Evolutionary conservation across 1,284 basidiomycete genomes (phyloP).

Genomic region (Cryptococcus depauperatus): DNA sequence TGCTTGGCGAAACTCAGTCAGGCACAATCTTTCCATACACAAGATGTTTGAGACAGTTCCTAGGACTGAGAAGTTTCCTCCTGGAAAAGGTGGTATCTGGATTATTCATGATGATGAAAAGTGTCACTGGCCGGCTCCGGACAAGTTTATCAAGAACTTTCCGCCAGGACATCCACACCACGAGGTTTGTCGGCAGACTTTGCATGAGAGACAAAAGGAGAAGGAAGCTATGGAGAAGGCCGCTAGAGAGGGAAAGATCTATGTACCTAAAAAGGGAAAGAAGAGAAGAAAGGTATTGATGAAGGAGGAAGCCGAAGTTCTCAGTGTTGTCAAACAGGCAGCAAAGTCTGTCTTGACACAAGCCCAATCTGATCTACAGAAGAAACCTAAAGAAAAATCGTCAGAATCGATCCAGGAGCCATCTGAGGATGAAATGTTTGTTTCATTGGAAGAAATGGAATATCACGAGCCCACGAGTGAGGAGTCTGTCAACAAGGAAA

Average conservation of each 20-base stretch:
- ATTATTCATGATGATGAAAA: conserved; percentile 43
- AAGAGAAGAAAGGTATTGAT: conserved; percentile 26
- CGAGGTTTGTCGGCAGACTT: conserved; percentile 34
- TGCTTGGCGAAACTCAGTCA: conserved; percentile 84
- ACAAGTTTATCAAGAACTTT: conserved; percentile 44
- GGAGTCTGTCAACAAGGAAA: conserved; percentile 1
- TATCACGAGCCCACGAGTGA: not conserved
- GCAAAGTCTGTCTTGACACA: too few species aligned
- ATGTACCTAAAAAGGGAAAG: conserved; percentile 41
- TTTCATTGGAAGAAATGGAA: not conserved
- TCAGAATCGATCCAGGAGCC: not conserved
- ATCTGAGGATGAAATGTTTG: not conserved
- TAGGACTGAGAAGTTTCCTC: conserved; percentile 38
- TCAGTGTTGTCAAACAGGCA: too few species aligned
- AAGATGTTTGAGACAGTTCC: conserved; percentile 62
- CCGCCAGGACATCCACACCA: conserved; percentile 36
- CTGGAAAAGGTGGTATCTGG: conserved; percentile 46
- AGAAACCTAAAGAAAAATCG: not conserved
- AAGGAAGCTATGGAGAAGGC: conserved; percentile 36
- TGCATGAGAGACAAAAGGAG: conserved; percentile 37
- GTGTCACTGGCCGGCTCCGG: conserved; percentile 38
- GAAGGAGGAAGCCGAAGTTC: conserved; percentile 12
- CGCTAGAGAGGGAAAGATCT: conserved; percentile 31
- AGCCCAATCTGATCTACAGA: too few species aligned
- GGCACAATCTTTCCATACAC: conserved; percentile 83